These are phyloP conservation scores for Phytophthora multivora DNA, from an alignment of 352 stramenopile genomes.

Conservation along the genomic window DNA sequence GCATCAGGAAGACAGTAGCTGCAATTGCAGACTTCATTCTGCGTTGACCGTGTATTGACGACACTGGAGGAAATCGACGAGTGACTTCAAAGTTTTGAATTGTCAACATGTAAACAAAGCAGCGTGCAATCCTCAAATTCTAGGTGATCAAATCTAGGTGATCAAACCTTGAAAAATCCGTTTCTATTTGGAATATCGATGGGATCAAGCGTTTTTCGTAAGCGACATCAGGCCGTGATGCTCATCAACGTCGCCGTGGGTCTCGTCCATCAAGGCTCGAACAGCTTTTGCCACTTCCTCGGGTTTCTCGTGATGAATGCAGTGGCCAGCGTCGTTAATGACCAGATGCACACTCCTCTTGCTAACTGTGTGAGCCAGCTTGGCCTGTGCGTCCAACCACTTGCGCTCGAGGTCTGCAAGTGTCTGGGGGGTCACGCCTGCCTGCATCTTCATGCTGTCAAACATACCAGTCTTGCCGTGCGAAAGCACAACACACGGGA, in stretches of 20 bases:
- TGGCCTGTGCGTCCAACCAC: slow-evolving; percentile 67
- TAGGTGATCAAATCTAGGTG: not conserved
- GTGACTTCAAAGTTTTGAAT: not conserved
- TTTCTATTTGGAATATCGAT: slow-evolving; percentile 6
- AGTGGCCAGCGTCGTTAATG: slow-evolving; percentile 62
- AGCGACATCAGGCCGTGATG: slow-evolving; percentile 34
- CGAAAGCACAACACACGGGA: slow-evolving; percentile 76
- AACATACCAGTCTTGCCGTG: slow-evolving; percentile 74
- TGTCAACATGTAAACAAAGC: too few species aligned
- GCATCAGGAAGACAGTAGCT: not conserved
- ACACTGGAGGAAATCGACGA: not conserved
- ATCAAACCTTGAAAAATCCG: too few species aligned
- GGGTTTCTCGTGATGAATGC: slow-evolving; percentile 77
- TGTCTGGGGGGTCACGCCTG: slow-evolving; percentile 42
- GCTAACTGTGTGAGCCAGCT: slow-evolving; percentile 54
- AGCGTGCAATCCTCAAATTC: not conserved
- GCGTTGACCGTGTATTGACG: not conserved
- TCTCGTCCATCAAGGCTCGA: slow-evolving; percentile 60
- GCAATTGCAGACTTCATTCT: not conserved
- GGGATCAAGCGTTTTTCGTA: slow-evolving; percentile 12
- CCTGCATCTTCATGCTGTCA: slow-evolving; percentile 63
- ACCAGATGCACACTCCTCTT: slow-evolving; percentile 50
- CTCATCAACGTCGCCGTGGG: slow-evolving; percentile 31
- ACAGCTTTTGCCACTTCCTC: slow-evolving; percentile 62
- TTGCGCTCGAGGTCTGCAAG: slow-evolving; percentile 62